These are phyloP conservation scores for Uronychia setigera DNA, from an alignment of 73 alveolate genomes.

Conservation along the genomic window DNA sequence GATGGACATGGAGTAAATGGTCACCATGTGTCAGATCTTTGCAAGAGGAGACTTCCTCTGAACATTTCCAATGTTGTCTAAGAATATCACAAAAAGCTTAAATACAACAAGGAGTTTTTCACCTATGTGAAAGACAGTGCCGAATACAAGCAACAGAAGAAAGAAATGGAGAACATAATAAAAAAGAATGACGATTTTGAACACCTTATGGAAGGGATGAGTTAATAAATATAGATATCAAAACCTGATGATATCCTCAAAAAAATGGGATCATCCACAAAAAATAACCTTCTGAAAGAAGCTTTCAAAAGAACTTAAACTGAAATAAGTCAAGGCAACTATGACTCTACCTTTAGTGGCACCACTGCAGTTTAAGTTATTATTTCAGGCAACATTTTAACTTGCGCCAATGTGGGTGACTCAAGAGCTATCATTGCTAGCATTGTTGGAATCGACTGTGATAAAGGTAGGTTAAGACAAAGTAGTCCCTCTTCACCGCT, in stretches of 20 bases:
- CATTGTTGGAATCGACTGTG: not conserved
- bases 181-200: too few relatives aligned
- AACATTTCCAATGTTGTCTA: not conserved
- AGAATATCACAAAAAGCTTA: not conserved
- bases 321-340: not conserved
- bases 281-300: not conserved
- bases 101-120: not conserved
- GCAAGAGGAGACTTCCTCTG: not conserved
- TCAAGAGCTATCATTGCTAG: constrained; percentile 77
- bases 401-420: constrained; percentile 89
- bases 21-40: constrained; percentile 19
- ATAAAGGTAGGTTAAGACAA: not conserved
- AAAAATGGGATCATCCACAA: not conserved
- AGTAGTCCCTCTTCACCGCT: too few relatives aligned
- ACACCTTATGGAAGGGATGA: too few relatives aligned
- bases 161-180: not conserved
- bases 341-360: constrained; percentile 5
- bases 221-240: too few relatives aligned
- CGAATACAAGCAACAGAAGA: not conserved
- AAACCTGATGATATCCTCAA: not conserved
- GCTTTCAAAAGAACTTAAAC: not conserved
- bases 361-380: constrained; percentile 17
- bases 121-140: too few relatives aligned
- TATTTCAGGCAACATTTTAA: constrained; percentile 63
- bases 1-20: constrained; percentile 46